Evolutionary conservation across 2,329 filamentous ascomycete species (phyloP).

Genomic region (Boeremia lycopersici): DNA sequence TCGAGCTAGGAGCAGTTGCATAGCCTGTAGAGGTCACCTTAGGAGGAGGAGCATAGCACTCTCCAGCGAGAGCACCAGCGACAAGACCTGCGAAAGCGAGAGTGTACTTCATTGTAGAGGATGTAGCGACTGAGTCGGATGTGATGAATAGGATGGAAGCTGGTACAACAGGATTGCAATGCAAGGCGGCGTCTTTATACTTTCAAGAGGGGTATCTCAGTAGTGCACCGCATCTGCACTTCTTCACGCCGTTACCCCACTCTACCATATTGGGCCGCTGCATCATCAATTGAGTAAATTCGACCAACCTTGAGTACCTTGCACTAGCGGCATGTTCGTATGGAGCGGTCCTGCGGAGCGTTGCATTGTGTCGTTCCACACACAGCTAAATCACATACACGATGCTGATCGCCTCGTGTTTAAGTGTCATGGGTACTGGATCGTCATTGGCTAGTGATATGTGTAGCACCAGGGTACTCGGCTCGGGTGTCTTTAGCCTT

Average conservation of each 20-base stretch:
- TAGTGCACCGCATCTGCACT: neutral
- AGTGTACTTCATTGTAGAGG: constrained; percentile 43
- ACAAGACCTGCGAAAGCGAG: constrained; percentile 36
- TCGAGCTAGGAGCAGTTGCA: constrained; percentile 1
- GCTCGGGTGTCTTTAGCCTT: constrained; percentile 10
- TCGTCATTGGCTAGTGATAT: neutral
- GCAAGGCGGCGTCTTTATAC: constrained; percentile 13
- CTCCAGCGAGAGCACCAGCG: constrained; percentile 31
- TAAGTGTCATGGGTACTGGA: constrained; percentile 3
- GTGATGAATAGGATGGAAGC: neutral
- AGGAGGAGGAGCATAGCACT: constrained; percentile 15
- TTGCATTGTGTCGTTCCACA: constrained; percentile 17
- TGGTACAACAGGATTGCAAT: neutral
- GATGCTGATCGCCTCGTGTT: constrained; percentile 21
- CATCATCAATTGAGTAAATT: constrained; percentile 4
- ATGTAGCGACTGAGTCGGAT: neutral
- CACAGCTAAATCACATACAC: constrained; percentile 15
- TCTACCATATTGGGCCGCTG: neutral
- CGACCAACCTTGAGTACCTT: neutral
- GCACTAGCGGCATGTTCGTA: neutral
- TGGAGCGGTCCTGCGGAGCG: constrained; percentile 7
- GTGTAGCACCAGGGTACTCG: neutral
- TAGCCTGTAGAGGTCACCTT: neutral
- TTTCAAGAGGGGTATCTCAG: neutral
- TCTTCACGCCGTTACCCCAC: neutral